Conservation (phyloP, 179 eudicot species). For the Silene vulgaris region DNA sequence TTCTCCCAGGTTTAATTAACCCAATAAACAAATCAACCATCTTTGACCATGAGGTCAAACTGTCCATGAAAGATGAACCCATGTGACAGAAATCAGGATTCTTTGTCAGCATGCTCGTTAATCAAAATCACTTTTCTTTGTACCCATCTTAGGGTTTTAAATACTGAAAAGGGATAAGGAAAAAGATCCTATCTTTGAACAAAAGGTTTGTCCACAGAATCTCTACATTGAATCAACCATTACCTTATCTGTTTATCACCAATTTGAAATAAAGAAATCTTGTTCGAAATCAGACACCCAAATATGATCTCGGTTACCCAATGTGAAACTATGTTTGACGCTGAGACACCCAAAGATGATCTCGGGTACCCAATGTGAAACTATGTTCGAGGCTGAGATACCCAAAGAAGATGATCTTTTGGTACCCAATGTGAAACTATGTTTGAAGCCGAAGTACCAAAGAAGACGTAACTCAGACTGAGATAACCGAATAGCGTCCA, state of each 20-base stretch:
- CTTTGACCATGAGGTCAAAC: conserved; percentile 22
- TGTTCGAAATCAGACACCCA: too few species aligned
- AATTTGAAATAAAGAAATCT: neutral
- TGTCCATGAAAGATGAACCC: conserved; percentile 1
- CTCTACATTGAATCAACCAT: conserved; percentile 7
- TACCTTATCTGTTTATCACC: neutral
- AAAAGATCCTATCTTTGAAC: neutral
- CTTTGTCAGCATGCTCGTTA: conserved; percentile 15
- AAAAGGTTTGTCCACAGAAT: conserved; percentile 12
- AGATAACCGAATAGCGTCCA: too few species aligned
- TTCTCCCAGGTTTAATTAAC: conserved; percentile 10
- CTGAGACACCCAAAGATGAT: too few species aligned
- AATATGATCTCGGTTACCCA: neutral
- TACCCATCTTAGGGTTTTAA: neutral
- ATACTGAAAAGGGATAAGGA: too few species aligned
- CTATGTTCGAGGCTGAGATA: neutral
- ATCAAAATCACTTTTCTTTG: conserved; percentile 6
- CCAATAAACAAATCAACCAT: neutral
- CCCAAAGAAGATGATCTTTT: too few species aligned
- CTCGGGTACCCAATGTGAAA: neutral
- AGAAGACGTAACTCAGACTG: too few species aligned
- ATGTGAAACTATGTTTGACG: too few species aligned
- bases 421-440: neutral
- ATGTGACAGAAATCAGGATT: conserved; percentile 14
- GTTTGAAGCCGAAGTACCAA: too few species aligned